Base-by-base conservation (phyloP, 352 stramenopile species). In the Globisporangium mamillatum region DNA sequence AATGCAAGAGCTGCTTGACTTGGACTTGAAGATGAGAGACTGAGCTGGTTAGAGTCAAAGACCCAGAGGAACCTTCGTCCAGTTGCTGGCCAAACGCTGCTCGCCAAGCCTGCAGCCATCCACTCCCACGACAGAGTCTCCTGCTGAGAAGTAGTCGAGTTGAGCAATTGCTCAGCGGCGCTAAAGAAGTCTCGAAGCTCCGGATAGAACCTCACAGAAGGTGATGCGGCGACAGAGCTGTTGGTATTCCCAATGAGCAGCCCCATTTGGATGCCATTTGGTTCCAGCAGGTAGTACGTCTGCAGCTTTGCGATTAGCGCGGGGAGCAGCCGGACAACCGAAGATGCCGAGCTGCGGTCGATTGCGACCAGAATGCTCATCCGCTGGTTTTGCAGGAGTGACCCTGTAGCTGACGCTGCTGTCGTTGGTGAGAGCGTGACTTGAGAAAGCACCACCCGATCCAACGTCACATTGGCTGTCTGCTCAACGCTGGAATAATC, bases 341-440 rank as follows among this genome's bases (percentile, higher is more conserved):
- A 25, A 9, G 65, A 62, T 3, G 65, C 64, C 16, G 74, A 64
- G 16, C 53, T 71, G 3, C 73, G 72, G 59, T 89, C 81, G 18
- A 86, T 71, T 4, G 67, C 81, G n/a, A 89, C 18, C n/a, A 84
- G 64, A 18, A 89, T n/a, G 62, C 80, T 83, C 25, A 90, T 48
- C 0, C 70, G 77, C 12, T 82, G 73, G 0, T 74, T 70, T 18
- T 63, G 63, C 32, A 89, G 36, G 1, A 73, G 58, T 25, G 71
- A 20, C 54, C 70, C 25, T 52, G 22, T 18, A 16, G 54, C 18
- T 24, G 54, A 41, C 25, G 41, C 50, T 9, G 62, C 29, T 5
- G 68, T 70, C 20, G 64, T 56, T 24, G 75, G 75, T 14, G 59
- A 67, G 2, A 90, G 62, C 0, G 66, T 81, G 50, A 76, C 24